Conservation (phyloP, 2,329 filamentous ascomycete genomes). For the Curvularia sp. region DNA sequence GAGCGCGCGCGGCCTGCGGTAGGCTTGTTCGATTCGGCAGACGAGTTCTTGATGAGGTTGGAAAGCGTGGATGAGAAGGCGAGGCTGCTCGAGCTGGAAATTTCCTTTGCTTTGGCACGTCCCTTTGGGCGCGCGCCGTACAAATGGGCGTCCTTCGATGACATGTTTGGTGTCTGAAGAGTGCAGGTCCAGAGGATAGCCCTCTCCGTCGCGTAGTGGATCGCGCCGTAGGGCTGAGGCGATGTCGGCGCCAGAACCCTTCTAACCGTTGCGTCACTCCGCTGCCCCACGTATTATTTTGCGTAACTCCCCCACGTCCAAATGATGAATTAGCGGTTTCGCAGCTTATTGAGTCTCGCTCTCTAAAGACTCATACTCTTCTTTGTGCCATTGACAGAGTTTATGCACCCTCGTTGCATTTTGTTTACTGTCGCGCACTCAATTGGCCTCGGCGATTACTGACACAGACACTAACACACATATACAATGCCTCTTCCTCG, state of each 20-base stretch:
- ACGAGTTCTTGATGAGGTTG: slow-evolving; percentile 70
- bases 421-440: not conserved
- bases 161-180: slow-evolving; percentile 27
- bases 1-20: slow-evolving; percentile 62
- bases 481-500: slow-evolving; percentile 52
- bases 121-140: slow-evolving; percentile 77
- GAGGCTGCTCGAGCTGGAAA: slow-evolving; percentile 73
- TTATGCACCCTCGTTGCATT: not conserved
- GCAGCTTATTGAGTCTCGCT: slow-evolving; percentile 8
- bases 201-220: slow-evolving; percentile 11
- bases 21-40: slow-evolving; percentile 53
- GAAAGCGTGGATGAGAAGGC: slow-evolving; percentile 90
- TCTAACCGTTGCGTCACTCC: slow-evolving; percentile 24
- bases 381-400: slow-evolving; percentile 1
- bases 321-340: slow-evolving; percentile 17
- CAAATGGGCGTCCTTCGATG: slow-evolving; percentile 68
- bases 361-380: not conserved
- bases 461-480: not conserved
- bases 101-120: slow-evolving; percentile 64
- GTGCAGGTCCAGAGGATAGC: not conserved
- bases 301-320: slow-evolving; percentile 26
- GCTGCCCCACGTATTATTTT: slow-evolving; percentile 32
- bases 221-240: slow-evolving; percentile 24
- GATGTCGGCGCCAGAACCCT: slow-evolving; percentile 38
- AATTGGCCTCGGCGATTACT: slow-evolving; percentile 7